A percentile compares a stretch with the other conserved stretches of the same genome.
Evolutionary conservation across 768 basidiomycete genomes (phyloP).

Genomic region (Lactarius vividus): DNA sequence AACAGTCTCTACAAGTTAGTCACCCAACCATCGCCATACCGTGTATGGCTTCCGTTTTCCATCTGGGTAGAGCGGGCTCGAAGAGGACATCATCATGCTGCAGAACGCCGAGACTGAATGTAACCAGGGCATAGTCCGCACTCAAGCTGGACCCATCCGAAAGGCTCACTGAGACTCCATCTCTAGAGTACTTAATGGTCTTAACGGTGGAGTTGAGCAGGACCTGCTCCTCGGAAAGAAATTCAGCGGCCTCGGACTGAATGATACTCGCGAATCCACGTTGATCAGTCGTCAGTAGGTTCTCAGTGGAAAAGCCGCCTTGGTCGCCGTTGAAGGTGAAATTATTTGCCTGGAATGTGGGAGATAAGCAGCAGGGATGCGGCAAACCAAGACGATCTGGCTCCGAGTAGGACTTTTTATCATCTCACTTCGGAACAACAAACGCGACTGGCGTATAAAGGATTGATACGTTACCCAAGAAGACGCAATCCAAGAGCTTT

Average conservation of each 20-base stretch:
- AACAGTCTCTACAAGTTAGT: not conserved
- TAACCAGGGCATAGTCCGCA: slow-evolving; percentile 60
- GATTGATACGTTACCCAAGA: slow-evolving; percentile 48
- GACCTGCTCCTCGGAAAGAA: slow-evolving; percentile 47
- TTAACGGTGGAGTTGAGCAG: slow-evolving; percentile 51
- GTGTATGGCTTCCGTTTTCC: slow-evolving; percentile 63
- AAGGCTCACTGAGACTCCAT: slow-evolving; percentile 48
- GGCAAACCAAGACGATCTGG: slow-evolving; percentile 33
- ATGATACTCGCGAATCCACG: slow-evolving; percentile 59
- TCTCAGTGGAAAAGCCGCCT: slow-evolving; percentile 58
- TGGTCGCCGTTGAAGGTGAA: slow-evolving; percentile 50
- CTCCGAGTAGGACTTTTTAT: slow-evolving; percentile 37
- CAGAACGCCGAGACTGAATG: slow-evolving; percentile 69
- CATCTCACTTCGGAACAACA: slow-evolving; percentile 29
- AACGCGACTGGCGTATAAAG: slow-evolving; percentile 29
- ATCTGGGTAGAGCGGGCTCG: slow-evolving; percentile 52
- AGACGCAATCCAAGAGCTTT: slow-evolving; percentile 62
- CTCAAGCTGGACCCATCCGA: slow-evolving; percentile 42
- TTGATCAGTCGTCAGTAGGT: slow-evolving; percentile 55
- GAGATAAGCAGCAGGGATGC: slow-evolving; percentile 40
- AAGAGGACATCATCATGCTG: slow-evolving; percentile 62
- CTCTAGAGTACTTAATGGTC: slow-evolving; percentile 44
- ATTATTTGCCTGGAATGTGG: slow-evolving; percentile 52
- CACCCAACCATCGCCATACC: slow-evolving; percentile 53
- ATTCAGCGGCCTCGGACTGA: slow-evolving; percentile 54